Base-by-base conservation (phyloP, 768 basidiomycete species). In the Amanita rubescens region DNA sequence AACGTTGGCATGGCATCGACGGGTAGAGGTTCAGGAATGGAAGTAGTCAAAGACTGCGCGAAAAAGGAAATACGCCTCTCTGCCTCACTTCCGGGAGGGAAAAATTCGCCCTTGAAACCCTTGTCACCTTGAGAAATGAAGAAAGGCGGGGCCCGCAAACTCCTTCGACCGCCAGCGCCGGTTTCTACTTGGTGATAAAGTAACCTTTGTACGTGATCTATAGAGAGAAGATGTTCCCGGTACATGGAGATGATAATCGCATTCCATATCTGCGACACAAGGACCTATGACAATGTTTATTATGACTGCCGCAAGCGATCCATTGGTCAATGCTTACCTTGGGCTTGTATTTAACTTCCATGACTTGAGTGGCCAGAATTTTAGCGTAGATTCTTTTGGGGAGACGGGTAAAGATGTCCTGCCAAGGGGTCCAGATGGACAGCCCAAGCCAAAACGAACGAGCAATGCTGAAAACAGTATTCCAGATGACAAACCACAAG, bases 221-320 rank as follows among this genome's bases (percentile, higher is more conserved):
- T 99, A 45, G 94, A 97, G 33, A 98, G 75, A n/a, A 99, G 69
- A 66, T 98, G 96, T 68, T 99, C 96, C 64, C 96, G 86, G 70
- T 98, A 99, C 96, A 99, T 99, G 12, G 95, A 98, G 60, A 99
- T 98, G 71, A 99, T 96, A 71, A 99, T 86, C 20, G 96, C 96
- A 66, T 99, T 99, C 96, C 96, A 98, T 52, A 99, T 94, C 71
- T 97, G 96, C 14, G 94, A 96, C 41, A 99, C 95, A 37, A 99
- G 79, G 35, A 99, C 93, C 90, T 93, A 54, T 49, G 20, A 45
- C 32, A 32, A 25, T 30, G 22, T 22, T 33, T 57, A 46, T 57
- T 42, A 45, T 54, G 34, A n/a, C 33, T 24, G 11, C 35, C 35
- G n/a, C 20, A 49, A 19, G n/a, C n/a, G n/a, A 44, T 37, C 27